Percentiles rank a stretch among this genome's conserved stretches.
Evolutionary conservation across 108 stramenopile species (phyloP).

Genomic region (Cyclotella baltica): DNA sequence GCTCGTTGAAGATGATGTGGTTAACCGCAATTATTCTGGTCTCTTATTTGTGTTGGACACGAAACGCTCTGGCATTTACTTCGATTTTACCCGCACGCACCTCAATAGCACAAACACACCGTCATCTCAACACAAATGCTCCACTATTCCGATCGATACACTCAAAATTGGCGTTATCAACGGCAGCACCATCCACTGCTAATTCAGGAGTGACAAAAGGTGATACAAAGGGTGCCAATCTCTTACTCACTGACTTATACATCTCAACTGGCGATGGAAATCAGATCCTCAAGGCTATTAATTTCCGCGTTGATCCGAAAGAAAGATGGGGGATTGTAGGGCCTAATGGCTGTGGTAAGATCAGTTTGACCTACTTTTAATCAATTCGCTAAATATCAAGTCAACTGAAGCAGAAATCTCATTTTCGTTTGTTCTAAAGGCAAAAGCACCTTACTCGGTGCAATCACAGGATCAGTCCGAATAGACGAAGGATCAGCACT

Average conservation of each 20-base stretch:
- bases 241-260: constrained; percentile 70
- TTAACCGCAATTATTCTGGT: too few relatives aligned
- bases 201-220: constrained; percentile 49
- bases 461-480: constrained; percentile 66
- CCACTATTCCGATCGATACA: constrained; percentile 1
- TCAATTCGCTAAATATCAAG: neutral
- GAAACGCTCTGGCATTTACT: too few relatives aligned
- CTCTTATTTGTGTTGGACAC: too few relatives aligned
- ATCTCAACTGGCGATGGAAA: constrained; percentile 68
- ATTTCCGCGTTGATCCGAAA: constrained; percentile 80
- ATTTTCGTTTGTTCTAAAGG: neutral
- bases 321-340: constrained; percentile 80
- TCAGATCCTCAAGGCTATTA: constrained; percentile 63
- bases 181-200: constrained; percentile 13
- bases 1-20: too few relatives aligned
- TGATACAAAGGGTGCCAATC: constrained; percentile 82
- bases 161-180: constrained; percentile 2
- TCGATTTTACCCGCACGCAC: too few relatives aligned
- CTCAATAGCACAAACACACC: too few relatives aligned
- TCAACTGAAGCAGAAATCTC: neutral
- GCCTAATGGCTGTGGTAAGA: constrained; percentile 68
- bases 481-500: constrained; percentile 70
- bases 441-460: constrained; percentile 61
- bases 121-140: too few relatives aligned
- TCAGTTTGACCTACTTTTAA: neutral